Conservation (phyloP, 2,329 filamentous ascomycete species). For the Diaporthe citri region DNA sequence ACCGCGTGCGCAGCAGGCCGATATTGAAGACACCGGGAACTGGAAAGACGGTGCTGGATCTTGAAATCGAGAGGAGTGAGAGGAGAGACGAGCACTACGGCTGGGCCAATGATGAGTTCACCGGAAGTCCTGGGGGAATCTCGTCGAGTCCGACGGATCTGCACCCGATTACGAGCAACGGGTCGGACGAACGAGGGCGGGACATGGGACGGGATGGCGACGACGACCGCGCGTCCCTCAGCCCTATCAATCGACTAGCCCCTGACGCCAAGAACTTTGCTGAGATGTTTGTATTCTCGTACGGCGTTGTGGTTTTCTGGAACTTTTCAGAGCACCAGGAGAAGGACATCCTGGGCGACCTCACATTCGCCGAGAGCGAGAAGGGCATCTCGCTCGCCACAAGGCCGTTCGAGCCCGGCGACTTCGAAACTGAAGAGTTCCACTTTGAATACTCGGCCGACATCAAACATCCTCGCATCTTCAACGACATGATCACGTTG, state of each 20-base stretch:
- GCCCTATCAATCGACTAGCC: slow-evolving; percentile 70
- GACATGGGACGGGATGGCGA: slow-evolving; percentile 33
- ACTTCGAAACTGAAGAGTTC: slow-evolving; percentile 98
- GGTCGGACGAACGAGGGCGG: slow-evolving; percentile 39
- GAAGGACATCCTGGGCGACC: slow-evolving; percentile 93
- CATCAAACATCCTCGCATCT: slow-evolving; percentile 89
- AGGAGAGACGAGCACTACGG: slow-evolving; percentile 90
- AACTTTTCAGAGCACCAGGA: slow-evolving; percentile 97
- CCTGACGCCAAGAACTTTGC: slow-evolving; percentile 84
- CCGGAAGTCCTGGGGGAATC: slow-evolving; percentile 55
- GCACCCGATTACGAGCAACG: slow-evolving; percentile 48
- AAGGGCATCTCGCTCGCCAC: slow-evolving; percentile 77
- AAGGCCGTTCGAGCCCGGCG: slow-evolving; percentile 84
- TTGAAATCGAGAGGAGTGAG: slow-evolving; percentile 96
- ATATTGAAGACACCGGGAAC: slow-evolving; percentile 90
- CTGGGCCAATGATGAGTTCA: slow-evolving; percentile 83
- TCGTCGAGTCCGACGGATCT: slow-evolving; percentile 28
- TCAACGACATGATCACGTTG: slow-evolving; percentile 99
- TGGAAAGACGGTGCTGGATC: slow-evolving; percentile 90
- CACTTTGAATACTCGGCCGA: slow-evolving; percentile 96
- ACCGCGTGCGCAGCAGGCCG: slow-evolving; percentile 88
- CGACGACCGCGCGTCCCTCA: slow-evolving; percentile 54
- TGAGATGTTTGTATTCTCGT: slow-evolving; percentile 97
- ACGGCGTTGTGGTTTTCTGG: slow-evolving; percentile 98
- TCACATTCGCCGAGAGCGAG: slow-evolving; percentile 85